Base-by-base conservation (phyloP, 345 rosid species). In the Bruguiera sexangula region DNA sequence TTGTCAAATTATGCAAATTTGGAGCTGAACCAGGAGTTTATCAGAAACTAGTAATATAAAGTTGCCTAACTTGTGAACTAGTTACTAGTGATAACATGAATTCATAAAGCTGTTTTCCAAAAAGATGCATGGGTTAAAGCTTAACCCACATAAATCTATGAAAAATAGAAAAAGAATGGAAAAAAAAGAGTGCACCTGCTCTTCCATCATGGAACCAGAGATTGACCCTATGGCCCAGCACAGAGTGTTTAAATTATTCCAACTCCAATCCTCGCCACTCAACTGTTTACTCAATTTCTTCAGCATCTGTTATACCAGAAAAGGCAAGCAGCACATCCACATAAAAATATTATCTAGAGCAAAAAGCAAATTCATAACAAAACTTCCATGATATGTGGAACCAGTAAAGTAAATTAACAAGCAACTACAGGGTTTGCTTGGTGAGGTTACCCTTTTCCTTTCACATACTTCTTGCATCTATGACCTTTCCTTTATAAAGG, bases 211-310 rank as follows among this genome's bases (percentile, higher is more conserved):
- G 71, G 98, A 96, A 63, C 99, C 98, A 65, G 99, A 96, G 55
- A 96, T 96, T 65, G 99, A 96, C 69, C 99, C 98, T 68, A 96
- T 96, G 68, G 98, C 99, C 99, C 99, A 96, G 83, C 99, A 96
- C 65, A 96, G 78, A 11, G 99, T 96, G 76, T 90, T 96, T 59
- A 96, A 64, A 67, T 90, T 96, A 82, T 96, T 96, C 99, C 98
- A 92, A 26, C 90, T 90, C 97, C 98, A 96, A 75, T 96, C 99
- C 83, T 96, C 98, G 70, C 98, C 96, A 72, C 86, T 89, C 79
- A 90, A 74, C 81, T 92, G 99, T 82, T 96, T 96, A 65, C 88
- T 90, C 66, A 96, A 85, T 78, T 96, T 96, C 88, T 84, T 89
- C 75, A 96, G 73, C 99, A 96, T 96, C 99, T 96, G 75, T 63